Base-by-base conservation (phyloP, 257 asterid species). In the Craterostigma plantagineum region DNA sequence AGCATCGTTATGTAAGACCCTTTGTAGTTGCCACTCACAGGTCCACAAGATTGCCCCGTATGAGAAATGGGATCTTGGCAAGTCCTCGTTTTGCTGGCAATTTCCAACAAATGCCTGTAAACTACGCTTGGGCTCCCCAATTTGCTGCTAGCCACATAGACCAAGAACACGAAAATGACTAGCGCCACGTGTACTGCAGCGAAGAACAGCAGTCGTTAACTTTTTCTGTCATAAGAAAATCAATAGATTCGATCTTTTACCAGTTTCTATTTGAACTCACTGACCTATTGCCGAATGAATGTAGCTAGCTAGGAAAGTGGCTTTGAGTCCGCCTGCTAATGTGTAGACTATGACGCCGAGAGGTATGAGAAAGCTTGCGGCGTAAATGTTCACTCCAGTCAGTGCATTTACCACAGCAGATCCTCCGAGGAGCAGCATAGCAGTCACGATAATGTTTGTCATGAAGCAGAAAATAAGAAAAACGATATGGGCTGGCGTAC, bases 351-450 rank as follows among this genome's bases (percentile, higher is more conserved):
- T 51, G 7, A 85, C 94, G 16, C 96, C 96, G 0, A 85, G 86
- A 16, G 96, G 94, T 17, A 81, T 85, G 48, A 85, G 86, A 17
- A 85, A 85, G 55, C 96, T 85, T 4, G 96, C 96, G 16, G 92
- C 94, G 14, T 85, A 85, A 34, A 85, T 75, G 54, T 85, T 71
- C 27, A 85, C 94, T n/a, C 84, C 92, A 0, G 96, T 81, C 33
- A 85, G 86, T 15, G 94, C 96, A 58, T 64, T 85, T 54, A 81
- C 94, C 0, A 85, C 92, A 3, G 94, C 92, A 1, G 96, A 85
- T 36, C 96, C 96, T 15, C 96, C 94, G 6, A 85, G 96, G 37
- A 85, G 91, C 43, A 85, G 76, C 96, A 85, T 85, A 47, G 96
- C 96, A 4, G 94, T 85, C 7, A 85, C 96, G 13, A 75, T 85